Conservation (phyloP, 2,329 filamentous ascomycete species). For the Kalaharituber pfeilii region DNA sequence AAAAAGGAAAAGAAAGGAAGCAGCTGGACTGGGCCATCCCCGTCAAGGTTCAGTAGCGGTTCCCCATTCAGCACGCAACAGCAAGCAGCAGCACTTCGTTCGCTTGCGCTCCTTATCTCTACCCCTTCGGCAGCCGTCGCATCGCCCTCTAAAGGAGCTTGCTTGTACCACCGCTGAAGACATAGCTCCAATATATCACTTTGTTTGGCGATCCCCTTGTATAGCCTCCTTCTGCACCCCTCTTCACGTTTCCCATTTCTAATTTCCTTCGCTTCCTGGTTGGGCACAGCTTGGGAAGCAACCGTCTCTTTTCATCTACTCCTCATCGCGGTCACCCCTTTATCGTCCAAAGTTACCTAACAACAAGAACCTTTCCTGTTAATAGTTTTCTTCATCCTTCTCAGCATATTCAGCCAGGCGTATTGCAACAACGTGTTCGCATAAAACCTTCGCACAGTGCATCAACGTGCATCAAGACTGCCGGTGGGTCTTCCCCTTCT, state of each 20-base stretch:
- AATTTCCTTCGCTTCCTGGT: conserved; percentile 1
- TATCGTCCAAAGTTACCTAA: background rate
- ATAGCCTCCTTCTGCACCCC: conserved; percentile 1
- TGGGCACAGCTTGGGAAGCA: background rate
- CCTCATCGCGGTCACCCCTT: background rate
- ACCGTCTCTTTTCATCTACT: background rate
- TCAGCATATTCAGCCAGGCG: background rate
- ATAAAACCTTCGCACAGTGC: background rate
- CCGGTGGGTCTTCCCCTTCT: too few relatives aligned
- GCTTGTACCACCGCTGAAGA: background rate
- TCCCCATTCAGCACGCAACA: background rate
- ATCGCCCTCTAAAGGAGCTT: background rate
- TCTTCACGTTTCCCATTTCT: background rate
- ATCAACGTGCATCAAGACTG: background rate
- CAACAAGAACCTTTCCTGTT: background rate
- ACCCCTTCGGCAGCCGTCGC: background rate
- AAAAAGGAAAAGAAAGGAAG: background rate
- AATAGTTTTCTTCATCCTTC: background rate
- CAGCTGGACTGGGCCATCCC: too few relatives aligned
- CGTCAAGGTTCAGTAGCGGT: too few relatives aligned
- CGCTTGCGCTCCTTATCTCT: background rate
- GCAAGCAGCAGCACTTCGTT: background rate
- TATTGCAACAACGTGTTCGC: background rate
- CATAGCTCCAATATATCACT: background rate
- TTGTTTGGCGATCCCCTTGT: conserved; percentile 1